phyloP scores from a whole-genome alignment of 352 stramenopile species.

The Pythium volutum region DNA sequence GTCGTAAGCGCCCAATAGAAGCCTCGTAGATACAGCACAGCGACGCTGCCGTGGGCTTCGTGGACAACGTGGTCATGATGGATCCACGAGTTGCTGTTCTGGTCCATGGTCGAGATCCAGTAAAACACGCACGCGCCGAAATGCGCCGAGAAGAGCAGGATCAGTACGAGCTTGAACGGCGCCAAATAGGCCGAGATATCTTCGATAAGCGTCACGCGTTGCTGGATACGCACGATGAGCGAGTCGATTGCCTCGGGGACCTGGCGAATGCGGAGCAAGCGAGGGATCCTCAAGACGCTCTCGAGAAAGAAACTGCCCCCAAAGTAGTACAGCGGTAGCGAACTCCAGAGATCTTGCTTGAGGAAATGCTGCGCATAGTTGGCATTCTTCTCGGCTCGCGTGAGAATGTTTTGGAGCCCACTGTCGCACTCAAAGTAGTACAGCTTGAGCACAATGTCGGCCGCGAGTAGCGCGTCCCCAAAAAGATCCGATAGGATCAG shows the following conservation, averaged over 20 bases:
- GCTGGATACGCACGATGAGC: conserved; percentile 67
- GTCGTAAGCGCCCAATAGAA: conserved; percentile 82
- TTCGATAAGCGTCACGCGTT: conserved; percentile 47
- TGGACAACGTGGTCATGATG: conserved; percentile 72
- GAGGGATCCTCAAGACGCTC: conserved; percentile 54
- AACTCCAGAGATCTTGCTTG: conserved; percentile 41
- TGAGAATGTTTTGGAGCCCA: conserved; percentile 48
- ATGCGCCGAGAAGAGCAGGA: conserved; percentile 61
- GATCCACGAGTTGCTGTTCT: conserved; percentile 64
- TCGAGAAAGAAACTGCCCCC: conserved; percentile 47
- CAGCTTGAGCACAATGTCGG: conserved; percentile 67
- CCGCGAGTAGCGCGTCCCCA: conserved; percentile 37
- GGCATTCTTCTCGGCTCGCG: conserved; percentile 37
- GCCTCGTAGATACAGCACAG: conserved; percentile 59
- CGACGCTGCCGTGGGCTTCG: conserved; percentile 45
- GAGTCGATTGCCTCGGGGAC: conserved; percentile 46
- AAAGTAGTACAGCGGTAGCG: conserved; percentile 66
- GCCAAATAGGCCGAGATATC: conserved; percentile 66
- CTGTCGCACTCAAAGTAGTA: conserved; percentile 77
- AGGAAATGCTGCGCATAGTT: conserved; percentile 43
- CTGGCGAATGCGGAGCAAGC: conserved; percentile 43
- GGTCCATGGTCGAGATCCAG: conserved; percentile 58
- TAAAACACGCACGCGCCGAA: conserved; percentile 69
- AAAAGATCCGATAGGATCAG: conserved; percentile 41
- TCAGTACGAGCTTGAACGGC: conserved; percentile 60